Conservation (phyloP, 352 stramenopile species). For the Phytophthora agathidicida region DNA sequence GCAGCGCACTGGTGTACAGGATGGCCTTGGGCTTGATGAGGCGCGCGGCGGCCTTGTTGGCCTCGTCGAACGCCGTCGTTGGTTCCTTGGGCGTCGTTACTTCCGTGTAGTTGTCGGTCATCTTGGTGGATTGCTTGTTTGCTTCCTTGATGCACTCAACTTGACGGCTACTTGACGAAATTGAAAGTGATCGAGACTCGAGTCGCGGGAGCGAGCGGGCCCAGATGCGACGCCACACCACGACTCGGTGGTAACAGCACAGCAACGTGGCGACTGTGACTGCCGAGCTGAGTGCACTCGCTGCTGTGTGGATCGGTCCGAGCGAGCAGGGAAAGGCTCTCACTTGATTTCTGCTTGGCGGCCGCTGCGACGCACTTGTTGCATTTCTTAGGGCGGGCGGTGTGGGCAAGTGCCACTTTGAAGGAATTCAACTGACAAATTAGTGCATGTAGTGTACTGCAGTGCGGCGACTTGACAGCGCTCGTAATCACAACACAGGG, state of each 20-base stretch:
- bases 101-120: constrained; percentile 14
- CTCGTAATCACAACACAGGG: constrained; percentile 7
- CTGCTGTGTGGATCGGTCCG: not conserved
- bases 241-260: too few relatives aligned
- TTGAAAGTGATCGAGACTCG: constrained; percentile 21
- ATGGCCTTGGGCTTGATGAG: constrained; percentile 10
- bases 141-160: not conserved
- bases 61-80: constrained; percentile 9
- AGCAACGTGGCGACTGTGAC: too few relatives aligned
- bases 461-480: constrained; percentile 3
- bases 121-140: not conserved
- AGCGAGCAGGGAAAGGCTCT: constrained; percentile 5
- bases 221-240: too few relatives aligned
- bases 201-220: too few relatives aligned
- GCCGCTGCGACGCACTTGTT: too few relatives aligned
- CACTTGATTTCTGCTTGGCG: constrained; percentile 30
- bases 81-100: constrained; percentile 3
- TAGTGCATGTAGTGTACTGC: constrained; percentile 3
- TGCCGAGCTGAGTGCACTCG: not conserved
- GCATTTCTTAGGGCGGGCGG: not conserved
- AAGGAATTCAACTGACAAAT: constrained; percentile 4
- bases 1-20: constrained; percentile 7
- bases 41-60: constrained; percentile 13
- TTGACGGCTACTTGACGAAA: constrained; percentile 8
- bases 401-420: constrained; percentile 12